These are phyloP conservation scores for Cryptosporidium andersoni DNA, from an alignment of 169 alveolate species.

Conservation along the genomic window DNA sequence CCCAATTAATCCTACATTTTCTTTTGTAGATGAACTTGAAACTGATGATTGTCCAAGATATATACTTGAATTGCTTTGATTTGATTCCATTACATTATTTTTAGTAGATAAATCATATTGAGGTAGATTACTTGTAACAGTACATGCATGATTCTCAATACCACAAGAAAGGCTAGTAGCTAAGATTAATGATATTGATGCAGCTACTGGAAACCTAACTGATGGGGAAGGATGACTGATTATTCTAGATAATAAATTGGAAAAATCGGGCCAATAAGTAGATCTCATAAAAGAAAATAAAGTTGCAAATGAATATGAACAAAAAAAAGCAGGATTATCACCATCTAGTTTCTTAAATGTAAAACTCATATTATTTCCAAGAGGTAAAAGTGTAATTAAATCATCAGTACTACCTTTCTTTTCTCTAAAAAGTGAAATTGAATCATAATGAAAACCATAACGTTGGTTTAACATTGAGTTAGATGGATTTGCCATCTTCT, in stretches of 20 bases:
- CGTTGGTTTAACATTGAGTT: not conserved
- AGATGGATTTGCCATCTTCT: not conserved
- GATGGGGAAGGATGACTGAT: slow-evolving; percentile 9
- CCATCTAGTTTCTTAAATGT: slow-evolving; percentile 29
- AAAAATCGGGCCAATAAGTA: slow-evolving; percentile 28
- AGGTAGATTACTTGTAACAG: not conserved
- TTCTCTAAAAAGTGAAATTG: not conserved
- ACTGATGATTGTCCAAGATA: not conserved
- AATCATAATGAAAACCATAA: no score
- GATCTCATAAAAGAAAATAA: slow-evolving; percentile 49
- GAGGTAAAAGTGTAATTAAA: slow-evolving; percentile 38
- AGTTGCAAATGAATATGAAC: slow-evolving; percentile 57
- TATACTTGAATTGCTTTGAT: not conserved
- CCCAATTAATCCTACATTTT: slow-evolving; percentile 4
- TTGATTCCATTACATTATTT: not conserved
- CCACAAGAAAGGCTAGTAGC: slow-evolving; percentile 47
- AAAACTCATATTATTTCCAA: slow-evolving; percentile 37
- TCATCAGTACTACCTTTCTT: not conserved
- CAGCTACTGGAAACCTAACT: slow-evolving; percentile 60
- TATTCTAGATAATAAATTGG: slow-evolving; percentile 5
- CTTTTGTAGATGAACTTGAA: not conserved
- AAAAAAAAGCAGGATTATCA: slow-evolving; percentile 35
- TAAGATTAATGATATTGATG: slow-evolving; percentile 46
- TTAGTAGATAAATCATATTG: not conserved
- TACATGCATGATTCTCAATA: not conserved